These are phyloP conservation scores for Trichophaea hybrida DNA, from an alignment of 2,329 filamentous ascomycete species.

Conservation along the genomic window DNA sequence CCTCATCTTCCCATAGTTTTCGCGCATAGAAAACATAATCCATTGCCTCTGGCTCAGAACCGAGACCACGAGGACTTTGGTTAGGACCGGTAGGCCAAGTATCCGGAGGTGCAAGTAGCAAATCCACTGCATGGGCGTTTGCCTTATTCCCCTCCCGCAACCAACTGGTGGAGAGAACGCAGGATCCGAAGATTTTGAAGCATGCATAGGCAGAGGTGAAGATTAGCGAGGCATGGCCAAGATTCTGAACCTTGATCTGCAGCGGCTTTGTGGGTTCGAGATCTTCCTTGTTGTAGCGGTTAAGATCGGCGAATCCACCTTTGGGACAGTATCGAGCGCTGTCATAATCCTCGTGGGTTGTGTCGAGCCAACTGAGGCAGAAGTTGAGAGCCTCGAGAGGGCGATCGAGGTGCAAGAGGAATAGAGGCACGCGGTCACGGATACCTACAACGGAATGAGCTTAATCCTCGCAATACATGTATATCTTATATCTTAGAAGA, in stretches of 20 bases:
- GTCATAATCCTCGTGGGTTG: slow-evolving; percentile 5
- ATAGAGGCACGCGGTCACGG: slow-evolving; percentile 12
- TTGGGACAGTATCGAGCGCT: slow-evolving; percentile 7
- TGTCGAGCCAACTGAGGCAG: slow-evolving; percentile 13
- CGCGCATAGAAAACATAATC: slow-evolving; percentile 10
- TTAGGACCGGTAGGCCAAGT: slow-evolving; percentile 7
- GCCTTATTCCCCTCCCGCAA: slow-evolving; percentile 7
- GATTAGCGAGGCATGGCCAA: slow-evolving; percentile 10
- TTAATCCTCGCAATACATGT: not conserved
- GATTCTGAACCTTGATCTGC: slow-evolving; percentile 1
- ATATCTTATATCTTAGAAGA: no score
- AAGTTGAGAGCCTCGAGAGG: slow-evolving; percentile 18
- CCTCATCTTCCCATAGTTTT: slow-evolving; percentile 4
- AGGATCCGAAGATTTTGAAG: slow-evolving; percentile 8
- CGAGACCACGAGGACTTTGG: slow-evolving; percentile 8
- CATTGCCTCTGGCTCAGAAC: slow-evolving; percentile 10
- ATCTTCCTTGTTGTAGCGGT: slow-evolving; percentile 10
- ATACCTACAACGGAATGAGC: slow-evolving; percentile 6
- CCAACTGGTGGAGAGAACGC: slow-evolving; percentile 11
- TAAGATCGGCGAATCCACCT: slow-evolving; percentile 15
- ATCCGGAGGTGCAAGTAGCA: slow-evolving; percentile 3
- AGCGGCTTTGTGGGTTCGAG: slow-evolving; percentile 5
- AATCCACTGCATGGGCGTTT: slow-evolving; percentile 7
- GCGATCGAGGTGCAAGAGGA: slow-evolving; percentile 8
- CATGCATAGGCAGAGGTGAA: slow-evolving; percentile 10